Percentiles rank a stretch among this genome's conserved stretches.
phyloP scores from a whole-genome alignment of 805 yeast species.

The Candida alai region DNA sequence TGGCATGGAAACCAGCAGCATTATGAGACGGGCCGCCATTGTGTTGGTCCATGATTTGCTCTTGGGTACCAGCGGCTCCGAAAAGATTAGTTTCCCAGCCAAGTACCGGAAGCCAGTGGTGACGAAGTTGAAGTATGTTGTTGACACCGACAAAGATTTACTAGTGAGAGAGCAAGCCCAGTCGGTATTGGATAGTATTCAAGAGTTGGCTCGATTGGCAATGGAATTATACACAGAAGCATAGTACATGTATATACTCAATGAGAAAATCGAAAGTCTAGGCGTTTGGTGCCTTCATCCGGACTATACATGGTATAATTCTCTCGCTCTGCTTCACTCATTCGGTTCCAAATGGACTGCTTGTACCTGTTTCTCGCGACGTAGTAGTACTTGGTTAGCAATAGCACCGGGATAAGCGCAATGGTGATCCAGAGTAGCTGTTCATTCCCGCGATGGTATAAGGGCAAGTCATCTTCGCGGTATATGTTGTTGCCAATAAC shows the following conservation, averaged over 20 bases:
- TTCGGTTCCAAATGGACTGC: constrained; percentile 45
- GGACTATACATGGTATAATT: constrained; percentile 42
- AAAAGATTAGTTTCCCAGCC: constrained; percentile 47
- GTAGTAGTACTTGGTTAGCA: constrained; percentile 35
- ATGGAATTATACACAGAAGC: constrained; percentile 7
- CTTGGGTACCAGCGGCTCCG: constrained; percentile 42
- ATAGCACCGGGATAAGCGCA: constrained; percentile 25
- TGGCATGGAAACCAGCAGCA: constrained; percentile 46
- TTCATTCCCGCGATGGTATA: constrained; percentile 55
- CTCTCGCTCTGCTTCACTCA: constrained; percentile 48
- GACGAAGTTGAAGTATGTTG: constrained; percentile 40
- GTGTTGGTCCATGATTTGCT: constrained; percentile 63
- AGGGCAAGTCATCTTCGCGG: constrained; percentile 53
- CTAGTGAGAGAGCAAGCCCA: constrained; percentile 58
- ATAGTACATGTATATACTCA: constrained; percentile 7
- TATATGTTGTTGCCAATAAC: constrained; percentile 57
- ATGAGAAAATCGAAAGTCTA: constrained; percentile 44
- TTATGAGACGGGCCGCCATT: constrained; percentile 73
- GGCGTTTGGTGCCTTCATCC: constrained; percentile 55
- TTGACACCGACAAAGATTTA: constrained; percentile 50
- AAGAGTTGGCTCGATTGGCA: constrained; percentile 20
- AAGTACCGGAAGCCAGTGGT: constrained; percentile 43
- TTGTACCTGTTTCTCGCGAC: constrained; percentile 40
- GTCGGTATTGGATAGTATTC: constrained; percentile 19
- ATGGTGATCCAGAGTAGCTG: constrained; percentile 34